Base-by-base conservation (phyloP, 192 early-diverging fungal genomes). In the Chytriomyces hyalinus region DNA sequence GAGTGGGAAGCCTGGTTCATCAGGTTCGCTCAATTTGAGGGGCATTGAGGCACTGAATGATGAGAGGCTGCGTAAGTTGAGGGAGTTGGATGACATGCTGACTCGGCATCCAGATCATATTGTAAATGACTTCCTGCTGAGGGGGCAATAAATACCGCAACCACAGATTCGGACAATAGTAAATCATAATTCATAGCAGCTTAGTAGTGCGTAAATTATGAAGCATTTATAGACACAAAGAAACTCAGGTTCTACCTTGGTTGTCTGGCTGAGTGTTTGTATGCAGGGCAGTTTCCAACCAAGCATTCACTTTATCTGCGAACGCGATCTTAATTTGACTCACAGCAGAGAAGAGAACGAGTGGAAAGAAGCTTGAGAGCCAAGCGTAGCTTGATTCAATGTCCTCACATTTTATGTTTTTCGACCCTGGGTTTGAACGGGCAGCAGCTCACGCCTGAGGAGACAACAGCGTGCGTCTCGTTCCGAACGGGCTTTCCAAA, bases 401-500 rank as follows among this genome's bases (percentile, higher is more conserved):
- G 51, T 15, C 51, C 51, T 10, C 51, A 57, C 11, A 57, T n/a
- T 15, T n/a, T 10, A 80, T 83, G 82, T 84, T 77, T 67, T 50
- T 69, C 43, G 84, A 85, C 69, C 69, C 76, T 85, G 59, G 82
- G 78, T 48, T 68, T 85, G 24, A 70, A 22, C 73, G 76, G 13
- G 20, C 15, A 46, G 6, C 64, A 11, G 22, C 61, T 59, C 73
- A 49, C 51, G 59, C 5, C 24, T 15, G 17, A 46, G 10, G 83
- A 82, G 69, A 64, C 80, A n/a, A 68, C 63, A 48, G 75, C 79
- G 67, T 76, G 65, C 22, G 51, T 84, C 20, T 20, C 24, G 11
- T n/a, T n/a, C 81, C 45, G 92, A 95, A 81, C 92, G 93, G 44
- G 78, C 89, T 1, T 93, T 95, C 53, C 17, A 15, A 13, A 28